Evolutionary conservation across 352 stramenopile genomes (phyloP), one percentile per base, ranked within the genome.

Genomic region (Phytophthora pisi): DNA sequence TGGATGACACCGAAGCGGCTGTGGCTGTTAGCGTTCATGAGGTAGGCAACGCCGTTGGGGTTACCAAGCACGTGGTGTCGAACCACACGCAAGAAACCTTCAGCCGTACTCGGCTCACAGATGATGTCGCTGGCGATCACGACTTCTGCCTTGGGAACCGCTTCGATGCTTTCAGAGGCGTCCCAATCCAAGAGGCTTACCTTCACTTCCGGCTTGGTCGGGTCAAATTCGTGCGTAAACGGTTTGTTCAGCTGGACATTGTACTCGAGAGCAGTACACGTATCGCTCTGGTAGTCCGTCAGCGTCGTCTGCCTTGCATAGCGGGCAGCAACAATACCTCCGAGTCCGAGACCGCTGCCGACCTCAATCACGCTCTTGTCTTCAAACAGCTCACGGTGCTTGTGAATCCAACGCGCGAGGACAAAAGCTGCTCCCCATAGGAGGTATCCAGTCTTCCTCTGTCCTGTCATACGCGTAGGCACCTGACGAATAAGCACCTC

Each of bases 71-170:
- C 61, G 2, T 89, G 85, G 23, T 89, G 70, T 15, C 76, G 80
- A 26, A 96, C 77, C 42, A 94, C 86, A 36, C 86, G 84, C 23
- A 93, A 57, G 53, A 96, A 96, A n/a, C 88, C 88, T 70, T 96
- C 88, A 24, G 88, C 88, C 4, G 88, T 96, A 67, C 79, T 91
- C 2, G 88, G 84, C 47, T 96, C 88, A 65, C 88, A 96, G 52
- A 96, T 96, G 68, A 96, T 94, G 58, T 96, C 88, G 56, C 86
- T 92, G 10, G 82, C 88, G 54, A 96, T 92, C 18, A 96, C 77
- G 6, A 95, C 73, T 60, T 96, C 79, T n/a, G 92, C 74, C 53
- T 86, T 90, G 13, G 74, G 66, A 3, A 78, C 65, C 28, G 64
- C 64, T 40, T 86, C 69, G 57, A 92, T 89, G 42, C 74, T 91